A percentile compares a stretch with the other conserved stretches of the same genome.
These are phyloP conservation scores for Neurospora sp. DNA, from an alignment of 495 filamentous ascomycete genomes.

Conservation along the genomic window DNA sequence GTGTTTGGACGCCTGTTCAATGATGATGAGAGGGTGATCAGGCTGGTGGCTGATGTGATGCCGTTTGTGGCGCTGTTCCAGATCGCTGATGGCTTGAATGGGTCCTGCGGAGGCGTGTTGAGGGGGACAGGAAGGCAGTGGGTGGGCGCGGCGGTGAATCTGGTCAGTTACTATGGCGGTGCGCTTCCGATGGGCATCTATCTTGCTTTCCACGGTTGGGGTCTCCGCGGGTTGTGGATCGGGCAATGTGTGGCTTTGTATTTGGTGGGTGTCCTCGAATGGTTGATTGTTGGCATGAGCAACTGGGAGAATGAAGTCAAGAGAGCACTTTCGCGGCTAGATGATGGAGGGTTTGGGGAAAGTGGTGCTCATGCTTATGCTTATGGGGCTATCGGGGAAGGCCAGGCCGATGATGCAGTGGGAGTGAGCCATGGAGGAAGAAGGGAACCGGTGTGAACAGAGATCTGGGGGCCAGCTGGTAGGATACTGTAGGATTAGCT, in stretches of 20 bases:
- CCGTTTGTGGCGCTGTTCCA: constrained; percentile 87
- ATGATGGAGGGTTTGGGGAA: constrained; percentile 33
- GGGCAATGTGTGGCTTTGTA: constrained; percentile 88
- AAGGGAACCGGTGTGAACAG: neutral
- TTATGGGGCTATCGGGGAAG: constrained; percentile 1
- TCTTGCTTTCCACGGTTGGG: constrained; percentile 86
- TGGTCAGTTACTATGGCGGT: constrained; percentile 81
- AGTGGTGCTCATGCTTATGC: neutral
- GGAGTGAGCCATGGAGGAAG: neutral
- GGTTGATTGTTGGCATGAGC: constrained; percentile 68
- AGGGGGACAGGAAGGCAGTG: constrained; percentile 85
- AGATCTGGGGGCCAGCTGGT: neutral
- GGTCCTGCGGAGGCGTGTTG: constrained; percentile 72
- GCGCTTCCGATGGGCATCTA: constrained; percentile 78
- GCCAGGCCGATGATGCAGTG: constrained; percentile 3
- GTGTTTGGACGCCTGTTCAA: constrained; percentile 81
- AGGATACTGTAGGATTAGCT: neutral
- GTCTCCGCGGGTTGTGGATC: constrained; percentile 73
- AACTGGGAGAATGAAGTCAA: constrained; percentile 71
- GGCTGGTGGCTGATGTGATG: constrained; percentile 70
- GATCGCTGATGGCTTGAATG: constrained; percentile 83
- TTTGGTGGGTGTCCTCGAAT: constrained; percentile 69
- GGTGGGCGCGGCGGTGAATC: constrained; percentile 78
- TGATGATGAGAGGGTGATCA: constrained; percentile 63
- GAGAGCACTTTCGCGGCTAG: constrained; percentile 70